These are phyloP conservation scores for Hevea brasiliensis DNA, from an alignment of 345 rosid genomes.

Conservation along the genomic window DNA sequence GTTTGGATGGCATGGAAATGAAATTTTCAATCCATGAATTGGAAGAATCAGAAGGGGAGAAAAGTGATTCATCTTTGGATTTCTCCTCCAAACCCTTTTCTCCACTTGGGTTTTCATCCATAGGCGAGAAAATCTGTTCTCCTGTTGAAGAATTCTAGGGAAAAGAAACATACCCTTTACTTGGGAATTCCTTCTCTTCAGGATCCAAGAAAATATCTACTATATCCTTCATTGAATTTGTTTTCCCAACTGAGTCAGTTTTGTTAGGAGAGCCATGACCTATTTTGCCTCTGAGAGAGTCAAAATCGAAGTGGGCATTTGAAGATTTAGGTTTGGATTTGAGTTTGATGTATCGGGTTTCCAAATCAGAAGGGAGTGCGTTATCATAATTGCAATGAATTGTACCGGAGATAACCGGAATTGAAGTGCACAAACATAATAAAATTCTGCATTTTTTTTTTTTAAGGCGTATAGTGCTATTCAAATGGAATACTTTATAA, in stretches of 20 bases:
- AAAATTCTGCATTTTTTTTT: too few species aligned
- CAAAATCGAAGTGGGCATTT: too few species aligned
- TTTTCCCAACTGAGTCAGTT: constrained; percentile 25
- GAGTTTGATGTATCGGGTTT: constrained; percentile 70
- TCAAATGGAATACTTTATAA: too few species aligned
- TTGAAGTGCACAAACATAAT: too few species aligned
- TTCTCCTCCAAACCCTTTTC: constrained; percentile 29
- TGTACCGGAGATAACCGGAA: too few species aligned
- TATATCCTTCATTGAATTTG: neutral
- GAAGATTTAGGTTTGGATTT: constrained; percentile 49
- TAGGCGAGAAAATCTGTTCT: constrained; percentile 16
- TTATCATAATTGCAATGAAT: too few species aligned
- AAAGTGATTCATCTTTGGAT: constrained; percentile 17
- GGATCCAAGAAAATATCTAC: too few species aligned
- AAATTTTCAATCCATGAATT: constrained; percentile 2
- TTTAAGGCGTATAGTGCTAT: too few species aligned
- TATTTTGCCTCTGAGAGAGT: neutral
- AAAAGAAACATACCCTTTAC: constrained; percentile 6
- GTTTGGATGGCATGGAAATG: neutral
- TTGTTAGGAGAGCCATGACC: neutral
- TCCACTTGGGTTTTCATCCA: constrained; percentile 19
- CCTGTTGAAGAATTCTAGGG: constrained; percentile 17
- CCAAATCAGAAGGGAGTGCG: constrained; percentile 76
- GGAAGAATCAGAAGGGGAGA: constrained; percentile 14
- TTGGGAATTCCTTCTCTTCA: too few species aligned